phyloP scores from a whole-genome alignment of 352 stramenopile species.

The Pythium vanterpoolii region DNA sequence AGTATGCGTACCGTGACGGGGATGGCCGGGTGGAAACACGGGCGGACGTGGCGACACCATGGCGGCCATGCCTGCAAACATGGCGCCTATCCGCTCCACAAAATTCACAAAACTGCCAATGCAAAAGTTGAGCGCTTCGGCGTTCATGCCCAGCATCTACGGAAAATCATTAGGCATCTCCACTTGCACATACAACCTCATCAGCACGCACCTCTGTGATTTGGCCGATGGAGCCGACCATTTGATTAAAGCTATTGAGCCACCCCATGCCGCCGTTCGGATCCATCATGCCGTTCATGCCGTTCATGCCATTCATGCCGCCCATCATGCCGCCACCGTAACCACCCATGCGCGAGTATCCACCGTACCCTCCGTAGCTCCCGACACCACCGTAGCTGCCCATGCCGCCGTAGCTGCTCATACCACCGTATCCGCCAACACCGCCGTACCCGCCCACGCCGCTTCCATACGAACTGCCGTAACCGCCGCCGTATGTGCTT shows the following conservation, averaged over 20 bases:
- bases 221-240: constrained; percentile 33
- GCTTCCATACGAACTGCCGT: constrained; percentile 13
- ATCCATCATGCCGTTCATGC: constrained; percentile 37
- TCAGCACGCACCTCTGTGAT: constrained; percentile 30
- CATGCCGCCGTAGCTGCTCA: constrained; percentile 17
- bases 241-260: constrained; percentile 37
- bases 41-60: constrained; percentile 62
- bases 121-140: constrained; percentile 38
- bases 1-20: constrained; percentile 48
- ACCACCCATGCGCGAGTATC: constrained; percentile 19
- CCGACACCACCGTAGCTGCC: constrained; percentile 10
- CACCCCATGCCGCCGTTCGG: constrained; percentile 31
- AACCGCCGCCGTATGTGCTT: constrained; percentile 16
- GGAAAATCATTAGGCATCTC: neutral
- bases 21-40: constrained; percentile 60
- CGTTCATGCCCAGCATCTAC: constrained; percentile 42
- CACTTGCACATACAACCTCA: neutral
- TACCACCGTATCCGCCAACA: neutral
- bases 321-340: constrained; percentile 26
- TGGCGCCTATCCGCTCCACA: constrained; percentile 75
- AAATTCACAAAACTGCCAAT: constrained; percentile 77
- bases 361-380: constrained; percentile 19
- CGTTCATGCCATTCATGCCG: constrained; percentile 13
- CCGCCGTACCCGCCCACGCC: constrained; percentile 3
- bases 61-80: constrained; percentile 62